Percentiles rank a stretch among this genome's conserved stretches.
Evolutionary conservation across 2,329 filamentous ascomycete genomes (phyloP).

Genomic region (Botrytis cinerea): DNA sequence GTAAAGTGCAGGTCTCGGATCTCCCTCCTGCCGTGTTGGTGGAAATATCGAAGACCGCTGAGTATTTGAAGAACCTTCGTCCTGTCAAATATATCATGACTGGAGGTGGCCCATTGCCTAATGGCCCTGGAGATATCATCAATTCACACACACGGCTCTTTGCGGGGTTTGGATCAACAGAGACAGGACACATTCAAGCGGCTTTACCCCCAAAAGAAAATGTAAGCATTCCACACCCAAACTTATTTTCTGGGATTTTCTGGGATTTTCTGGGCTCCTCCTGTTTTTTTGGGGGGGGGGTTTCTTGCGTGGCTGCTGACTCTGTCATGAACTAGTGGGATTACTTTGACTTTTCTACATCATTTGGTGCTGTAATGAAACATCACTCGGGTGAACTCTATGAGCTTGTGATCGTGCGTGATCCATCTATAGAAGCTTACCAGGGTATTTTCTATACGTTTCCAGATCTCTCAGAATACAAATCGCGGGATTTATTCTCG

Average conservation of each 20-base stretch:
- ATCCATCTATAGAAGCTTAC: conserved; percentile 21
- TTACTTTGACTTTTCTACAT: conserved; percentile 21
- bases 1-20: neutral
- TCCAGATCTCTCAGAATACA: conserved; percentile 42
- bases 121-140: conserved; percentile 5
- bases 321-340: neutral
- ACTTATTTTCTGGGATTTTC: too few relatives aligned
- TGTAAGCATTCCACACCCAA: neutral
- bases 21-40: conserved; percentile 12
- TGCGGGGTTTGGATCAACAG: conserved; percentile 8
- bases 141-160: neutral
- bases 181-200: conserved; percentile 1
- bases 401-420: conserved; percentile 36
- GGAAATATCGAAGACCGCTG: conserved; percentile 9
- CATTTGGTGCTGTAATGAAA: conserved; percentile 5
- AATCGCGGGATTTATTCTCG: conserved; percentile 44
- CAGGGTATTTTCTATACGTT: conserved; percentile 43
- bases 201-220: neutral
- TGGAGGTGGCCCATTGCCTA: conserved; percentile 12
- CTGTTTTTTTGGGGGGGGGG: too few relatives aligned
- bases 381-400: conserved; percentile 23
- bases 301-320: neutral
- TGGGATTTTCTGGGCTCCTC: too few relatives aligned
- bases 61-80: conserved; percentile 13
- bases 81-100: neutral